Conservation (phyloP, 371 early-diverging fungal species). For the Parasitella parasitica region DNA sequence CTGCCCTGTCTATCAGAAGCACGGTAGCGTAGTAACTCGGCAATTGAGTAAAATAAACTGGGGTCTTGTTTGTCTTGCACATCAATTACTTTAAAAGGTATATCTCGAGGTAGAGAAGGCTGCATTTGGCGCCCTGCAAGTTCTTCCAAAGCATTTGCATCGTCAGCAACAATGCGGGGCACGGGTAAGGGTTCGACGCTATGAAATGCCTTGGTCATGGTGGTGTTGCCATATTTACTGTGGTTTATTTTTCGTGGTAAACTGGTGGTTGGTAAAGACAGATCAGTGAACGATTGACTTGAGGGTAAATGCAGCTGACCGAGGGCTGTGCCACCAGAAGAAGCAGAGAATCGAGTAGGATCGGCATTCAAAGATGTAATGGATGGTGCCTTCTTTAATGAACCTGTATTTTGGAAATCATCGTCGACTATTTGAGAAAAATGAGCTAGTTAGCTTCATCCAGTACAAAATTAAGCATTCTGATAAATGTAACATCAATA, state of each 20-base stretch:
- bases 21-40: constrained; percentile 56
- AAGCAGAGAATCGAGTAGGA: constrained; percentile 16
- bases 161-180: constrained; percentile 12
- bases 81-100: constrained; percentile 29
- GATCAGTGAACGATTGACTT: not conserved
- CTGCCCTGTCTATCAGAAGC: constrained; percentile 42
- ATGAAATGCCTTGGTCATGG: constrained; percentile 31
- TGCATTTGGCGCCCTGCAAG: constrained; percentile 37
- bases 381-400: constrained; percentile 19
- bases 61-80: constrained; percentile 30
- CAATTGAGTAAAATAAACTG: constrained; percentile 46
- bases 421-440: not conserved
- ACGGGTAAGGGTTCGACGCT: constrained; percentile 26
- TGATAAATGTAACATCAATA: not conserved
- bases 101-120: constrained; percentile 30
- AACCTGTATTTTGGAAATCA: not conserved
- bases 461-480: not conserved
- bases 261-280: not conserved
- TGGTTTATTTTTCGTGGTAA: not conserved
- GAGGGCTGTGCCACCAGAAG: not conserved
- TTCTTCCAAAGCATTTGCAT: constrained; percentile 10
- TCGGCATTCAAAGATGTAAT: constrained; percentile 23
- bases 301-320: not conserved
- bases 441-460: not conserved
- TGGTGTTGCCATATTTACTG: constrained; percentile 26